phyloP scores from a whole-genome alignment of 306 rosid species.

The Cicer judaicum region DNA sequence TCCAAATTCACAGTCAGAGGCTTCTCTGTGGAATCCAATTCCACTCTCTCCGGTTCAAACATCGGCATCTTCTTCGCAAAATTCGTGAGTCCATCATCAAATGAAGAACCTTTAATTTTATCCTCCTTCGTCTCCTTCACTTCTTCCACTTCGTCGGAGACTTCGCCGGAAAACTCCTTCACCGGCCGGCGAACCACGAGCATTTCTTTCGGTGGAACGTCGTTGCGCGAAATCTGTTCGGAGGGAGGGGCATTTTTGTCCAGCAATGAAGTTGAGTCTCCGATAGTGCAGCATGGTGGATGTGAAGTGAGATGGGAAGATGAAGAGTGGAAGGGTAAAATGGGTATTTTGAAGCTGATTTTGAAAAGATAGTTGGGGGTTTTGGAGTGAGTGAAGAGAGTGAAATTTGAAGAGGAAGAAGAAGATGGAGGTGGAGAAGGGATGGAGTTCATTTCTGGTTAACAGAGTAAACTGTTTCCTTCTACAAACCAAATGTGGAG shows the following conservation, averaged over 20 bases:
- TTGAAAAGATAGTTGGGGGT: slow-evolving; percentile 53
- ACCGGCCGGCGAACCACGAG: slow-evolving; percentile 85
- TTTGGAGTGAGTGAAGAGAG: slow-evolving; percentile 64
- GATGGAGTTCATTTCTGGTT: slow-evolving; percentile 58
- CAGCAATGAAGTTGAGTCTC: slow-evolving; percentile 57
- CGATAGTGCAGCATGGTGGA: slow-evolving; percentile 56
- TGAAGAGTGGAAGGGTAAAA: slow-evolving; percentile 54
- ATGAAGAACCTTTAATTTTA: slow-evolving; percentile 38
- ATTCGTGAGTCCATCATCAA: slow-evolving; percentile 60
- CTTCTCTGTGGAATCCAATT: slow-evolving; percentile 55
- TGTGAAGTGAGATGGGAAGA: slow-evolving; percentile 43
- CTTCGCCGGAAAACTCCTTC: slow-evolving; percentile 56
- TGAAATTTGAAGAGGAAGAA: slow-evolving; percentile 58
- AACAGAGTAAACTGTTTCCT: slow-evolving; percentile 52
- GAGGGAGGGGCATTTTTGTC: slow-evolving; percentile 42
- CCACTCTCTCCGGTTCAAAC: slow-evolving; percentile 74
- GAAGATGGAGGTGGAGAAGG: slow-evolving; percentile 50
- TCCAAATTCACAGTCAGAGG: slow-evolving; percentile 82
- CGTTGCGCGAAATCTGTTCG: slow-evolving; percentile 34
- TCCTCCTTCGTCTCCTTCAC: slow-evolving; percentile 33
- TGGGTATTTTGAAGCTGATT: slow-evolving; percentile 54
- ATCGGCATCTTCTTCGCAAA: slow-evolving; percentile 84
- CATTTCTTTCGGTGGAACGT: slow-evolving; percentile 7
- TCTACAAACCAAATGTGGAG: slow-evolving; percentile 39
- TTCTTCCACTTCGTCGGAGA: slow-evolving; percentile 43